Percentiles rank a stretch among this genome's conserved stretches.
phyloP scores from a whole-genome alignment of 352 stramenopile genomes.

The Phytophthora meadii region DNA sequence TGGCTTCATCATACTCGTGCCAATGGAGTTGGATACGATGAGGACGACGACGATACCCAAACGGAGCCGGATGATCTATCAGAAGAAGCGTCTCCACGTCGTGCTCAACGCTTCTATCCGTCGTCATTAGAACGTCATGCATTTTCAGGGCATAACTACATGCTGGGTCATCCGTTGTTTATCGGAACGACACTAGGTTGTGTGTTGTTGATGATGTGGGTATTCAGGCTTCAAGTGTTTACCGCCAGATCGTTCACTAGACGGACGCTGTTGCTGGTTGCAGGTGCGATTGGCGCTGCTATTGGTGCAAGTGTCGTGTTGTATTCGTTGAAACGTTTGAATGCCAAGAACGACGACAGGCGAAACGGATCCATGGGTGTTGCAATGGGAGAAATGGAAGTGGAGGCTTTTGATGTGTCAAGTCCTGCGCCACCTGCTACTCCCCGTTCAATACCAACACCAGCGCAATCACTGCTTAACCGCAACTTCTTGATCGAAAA shows the following conservation, averaged over 20 bases:
- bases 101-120: conserved; percentile 49
- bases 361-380: conserved; percentile 28
- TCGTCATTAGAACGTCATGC: conserved; percentile 31
- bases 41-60: conserved; percentile 37
- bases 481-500: conserved; percentile 47
- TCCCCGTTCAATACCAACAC: conserved; percentile 38
- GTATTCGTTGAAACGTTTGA: conserved; percentile 11
- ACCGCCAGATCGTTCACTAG: conserved; percentile 47
- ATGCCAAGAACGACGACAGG: conserved; percentile 17
- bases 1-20: conserved; percentile 55
- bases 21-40: conserved; percentile 22
- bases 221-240: conserved; percentile 32
- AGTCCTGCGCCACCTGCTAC: conserved; percentile 45
- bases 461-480: conserved; percentile 36
- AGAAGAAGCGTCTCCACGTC: conserved; percentile 34
- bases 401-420: conserved; percentile 36
- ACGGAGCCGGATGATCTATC: conserved; percentile 45
- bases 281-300: conserved; percentile 31
- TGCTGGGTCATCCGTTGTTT: conserved; percentile 45
- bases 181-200: conserved; percentile 37
- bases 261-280: conserved; percentile 44
- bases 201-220: conserved; percentile 39
- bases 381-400: conserved; percentile 53
- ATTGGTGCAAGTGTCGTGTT: conserved; percentile 38
- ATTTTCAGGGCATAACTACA: conserved; percentile 44